phyloP scores from a whole-genome alignment of 768 basidiomycete genomes.

The Suillus alpinus region DNA sequence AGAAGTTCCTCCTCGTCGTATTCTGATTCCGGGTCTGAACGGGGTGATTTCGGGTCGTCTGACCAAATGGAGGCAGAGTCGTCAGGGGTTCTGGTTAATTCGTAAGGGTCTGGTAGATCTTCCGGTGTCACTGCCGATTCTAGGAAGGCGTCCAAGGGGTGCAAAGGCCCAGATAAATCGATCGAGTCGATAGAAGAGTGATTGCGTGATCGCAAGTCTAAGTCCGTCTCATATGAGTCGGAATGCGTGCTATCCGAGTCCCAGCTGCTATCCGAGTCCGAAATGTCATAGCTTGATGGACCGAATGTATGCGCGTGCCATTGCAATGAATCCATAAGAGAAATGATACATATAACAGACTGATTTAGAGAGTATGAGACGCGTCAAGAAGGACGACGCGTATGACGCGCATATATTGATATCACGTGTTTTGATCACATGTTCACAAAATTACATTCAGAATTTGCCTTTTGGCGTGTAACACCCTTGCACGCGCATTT shows the following conservation, averaged over 20 bases:
- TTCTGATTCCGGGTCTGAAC: neutral
- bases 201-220: neutral
- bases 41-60: neutral
- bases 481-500: neutral
- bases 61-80: neutral
- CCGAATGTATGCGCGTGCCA: neutral
- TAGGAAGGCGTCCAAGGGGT: neutral
- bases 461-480: neutral
- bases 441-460: neutral
- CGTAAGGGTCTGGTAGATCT: neutral
- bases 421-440: neutral
- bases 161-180: neutral
- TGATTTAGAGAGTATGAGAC: neutral
- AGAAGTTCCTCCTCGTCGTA: neutral
- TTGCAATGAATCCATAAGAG: neutral
- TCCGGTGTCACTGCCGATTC: neutral
- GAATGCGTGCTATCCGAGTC: neutral
- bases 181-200: neutral
- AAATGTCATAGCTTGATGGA: neutral
- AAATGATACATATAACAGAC: too few species aligned
- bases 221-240: neutral
- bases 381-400: neutral
- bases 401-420: neutral
- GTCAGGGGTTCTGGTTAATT: neutral
- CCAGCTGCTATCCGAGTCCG: neutral